phyloP scores from a whole-genome alignment of 2,329 filamentous ascomycete genomes.

The Clonostachys solani region DNA sequence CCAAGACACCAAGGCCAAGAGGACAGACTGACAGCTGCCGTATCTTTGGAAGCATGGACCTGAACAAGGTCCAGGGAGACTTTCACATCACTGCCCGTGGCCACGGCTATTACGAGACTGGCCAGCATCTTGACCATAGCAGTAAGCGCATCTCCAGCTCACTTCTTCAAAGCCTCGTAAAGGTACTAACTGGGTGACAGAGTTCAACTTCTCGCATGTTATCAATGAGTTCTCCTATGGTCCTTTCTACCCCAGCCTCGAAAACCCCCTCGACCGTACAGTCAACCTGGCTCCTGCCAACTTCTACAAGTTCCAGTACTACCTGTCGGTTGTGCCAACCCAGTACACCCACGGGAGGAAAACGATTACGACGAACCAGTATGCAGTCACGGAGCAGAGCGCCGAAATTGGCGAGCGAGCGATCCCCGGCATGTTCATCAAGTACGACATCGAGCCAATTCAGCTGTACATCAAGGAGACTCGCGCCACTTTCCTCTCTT shows the following conservation, averaged over 20 bases:
- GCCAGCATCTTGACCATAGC: conserved; percentile 73
- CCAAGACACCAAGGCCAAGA: conserved; percentile 70
- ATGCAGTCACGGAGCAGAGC: conserved; percentile 90
- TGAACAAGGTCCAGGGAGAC: conserved; percentile 97
- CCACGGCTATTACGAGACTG: conserved; percentile 86
- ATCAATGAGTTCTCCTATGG: conserved; percentile 96
- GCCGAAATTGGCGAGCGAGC: conserved; percentile 62
- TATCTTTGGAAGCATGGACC: conserved; percentile 82
- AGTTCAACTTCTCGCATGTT: conserved; percentile 97
- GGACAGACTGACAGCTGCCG: conserved; percentile 70
- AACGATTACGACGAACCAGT: conserved; percentile 90
- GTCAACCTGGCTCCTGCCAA: conserved; percentile 74
- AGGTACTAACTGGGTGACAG: conserved; percentile 36
- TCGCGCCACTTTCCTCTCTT: conserved; percentile 67
- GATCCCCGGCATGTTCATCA: conserved; percentile 93
- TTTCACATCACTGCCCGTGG: conserved; percentile 96
- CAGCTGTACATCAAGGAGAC: conserved; percentile 80
- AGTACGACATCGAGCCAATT: conserved; percentile 98
- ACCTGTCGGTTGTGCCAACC: conserved; percentile 90
- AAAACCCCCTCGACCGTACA: conserved; percentile 92
- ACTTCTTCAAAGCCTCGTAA: too few species aligned
- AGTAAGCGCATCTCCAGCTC: conserved; percentile 45
- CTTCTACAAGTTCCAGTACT: conserved; percentile 99
- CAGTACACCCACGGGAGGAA: conserved; percentile 71
- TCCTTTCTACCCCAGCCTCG: conserved; percentile 89